These are phyloP conservation scores for Solanum chaucha DNA, from an alignment of 257 asterid species.

Conservation along the genomic window DNA sequence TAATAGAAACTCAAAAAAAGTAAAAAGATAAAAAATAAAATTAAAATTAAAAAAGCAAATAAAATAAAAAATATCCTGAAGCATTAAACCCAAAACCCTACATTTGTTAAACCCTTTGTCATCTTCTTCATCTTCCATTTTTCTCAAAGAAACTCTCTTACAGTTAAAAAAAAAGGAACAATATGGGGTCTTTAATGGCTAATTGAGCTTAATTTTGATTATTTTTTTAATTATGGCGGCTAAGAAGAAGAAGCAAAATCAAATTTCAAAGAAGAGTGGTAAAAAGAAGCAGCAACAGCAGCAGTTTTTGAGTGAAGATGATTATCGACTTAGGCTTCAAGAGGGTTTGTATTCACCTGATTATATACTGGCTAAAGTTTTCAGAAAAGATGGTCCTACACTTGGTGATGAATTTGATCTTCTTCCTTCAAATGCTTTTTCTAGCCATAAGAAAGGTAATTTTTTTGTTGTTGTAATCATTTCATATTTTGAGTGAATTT, in stretches of 20 bases:
- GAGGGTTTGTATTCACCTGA: constrained; percentile 62
- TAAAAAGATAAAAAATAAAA: too few relatives aligned
- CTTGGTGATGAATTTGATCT: constrained; percentile 70
- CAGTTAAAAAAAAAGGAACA: background rate
- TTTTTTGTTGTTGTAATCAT: background rate
- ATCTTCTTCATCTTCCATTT: constrained; percentile 14
- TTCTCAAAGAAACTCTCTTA: background rate
- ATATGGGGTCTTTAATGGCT: constrained; percentile 14
- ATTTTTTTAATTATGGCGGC: constrained; percentile 18
- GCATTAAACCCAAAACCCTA: constrained; percentile 52
- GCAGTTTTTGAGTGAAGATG: constrained; percentile 43
- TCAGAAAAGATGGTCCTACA: constrained; percentile 84
- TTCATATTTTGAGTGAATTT: background rate
- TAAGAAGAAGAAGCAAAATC: constrained; percentile 19
- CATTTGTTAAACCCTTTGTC: constrained; percentile 40
- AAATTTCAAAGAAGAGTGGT: background rate
- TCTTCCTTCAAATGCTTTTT: constrained; percentile 54
- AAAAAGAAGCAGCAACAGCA: constrained; percentile 28
- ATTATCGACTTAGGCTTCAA: constrained; percentile 57
- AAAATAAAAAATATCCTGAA: background rate
- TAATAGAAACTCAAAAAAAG: background rate
- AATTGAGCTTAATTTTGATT: constrained; percentile 5
- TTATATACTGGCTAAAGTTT: constrained; percentile 49
- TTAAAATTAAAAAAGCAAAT: background rate
- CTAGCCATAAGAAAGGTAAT: constrained; percentile 9